Evolutionary conservation across 805 yeast genomes (phyloP), one percentile per base, ranked within the genome.

Genomic region (Nakazawaea wickerhamii): DNA sequence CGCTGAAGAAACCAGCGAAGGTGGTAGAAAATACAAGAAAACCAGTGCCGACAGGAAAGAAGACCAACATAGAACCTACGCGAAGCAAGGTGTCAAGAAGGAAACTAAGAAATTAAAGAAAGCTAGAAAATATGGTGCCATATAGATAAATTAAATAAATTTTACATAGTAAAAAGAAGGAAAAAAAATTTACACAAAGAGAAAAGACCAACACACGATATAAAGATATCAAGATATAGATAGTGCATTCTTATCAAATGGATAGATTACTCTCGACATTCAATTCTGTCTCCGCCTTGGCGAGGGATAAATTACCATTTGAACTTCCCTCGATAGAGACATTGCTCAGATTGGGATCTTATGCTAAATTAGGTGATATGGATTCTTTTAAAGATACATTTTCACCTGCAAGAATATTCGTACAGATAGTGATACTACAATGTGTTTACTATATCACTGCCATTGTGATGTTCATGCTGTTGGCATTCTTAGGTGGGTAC

Each of bases 381-480:
- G 63, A 61, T 0, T 54, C 51, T 30, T 15, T 56, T 19, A 57
- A 56, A 40, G 61, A 58, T 30, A 46, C 45, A 20, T 44, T 50
- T 19, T 75, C 86, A 1, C 88, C 90, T 1, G 54, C 66, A 32
- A 71, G 79, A 40, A 73, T 82, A 38, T 63, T 79, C 36, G 57
- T 77, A 33, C 98, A 91, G 60, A 91, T 91, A 15, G 59, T 88
- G 5, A 64, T 86, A 18, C 63, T 91, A 20, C 99, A 91, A 59
- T 55, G 77, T 28, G 78, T 86, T 45, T 90, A 90, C 63, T 91
- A 91, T 55, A 54, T 74, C 5, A 75, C 87, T 2, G 96, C 95
- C 1, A 57, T 75, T 1, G 56, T 82, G 5, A 60, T 87, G 34
- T 83, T 89, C 49, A 76, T 73, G 47, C 65, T 81, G 30, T 74